Base-by-base conservation (phyloP, 2,329 filamentous ascomycete genomes). In the Parastagonospora nodorum region DNA sequence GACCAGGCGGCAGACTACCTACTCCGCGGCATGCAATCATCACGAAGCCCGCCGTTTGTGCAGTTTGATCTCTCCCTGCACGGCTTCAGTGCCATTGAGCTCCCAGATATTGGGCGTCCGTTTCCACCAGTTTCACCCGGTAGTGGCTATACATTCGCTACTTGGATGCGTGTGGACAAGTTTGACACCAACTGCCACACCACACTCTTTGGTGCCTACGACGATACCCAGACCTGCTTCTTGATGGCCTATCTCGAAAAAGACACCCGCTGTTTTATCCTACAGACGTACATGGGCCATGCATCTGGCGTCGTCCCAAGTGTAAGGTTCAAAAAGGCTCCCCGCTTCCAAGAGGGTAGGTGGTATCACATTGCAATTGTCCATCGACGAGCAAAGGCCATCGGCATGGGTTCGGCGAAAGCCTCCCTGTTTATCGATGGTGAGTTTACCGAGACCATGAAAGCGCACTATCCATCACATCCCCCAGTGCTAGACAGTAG, bases 291-390 rank as follows among this genome's bases (percentile, higher is more conserved):
- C 14, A 89, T 97, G 53, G 90, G 86, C 45, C 92, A 92, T 8
- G 82, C 86, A 45, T 53, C 68, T 27, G 68, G 68, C n/a, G 56
- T 71, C 10, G 85, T 89, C 51, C 93, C 94, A 2, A 97, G 93
- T 73, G 90, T 99, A 40, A 86, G 94, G 48, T 99, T 99, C 80
- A 96, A 94, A 71, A 96, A 94, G 72, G 88, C 88, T 2, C 84
- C 87, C 9, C 78, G 82, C 0, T 97, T 99, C 67, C 79, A 86
- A 61, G 82, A 89, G 56, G 84, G 86, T 47, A 82, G 79, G 62
- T 99, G 94, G 94, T 99, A 99, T 73, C 94, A 99, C 73, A 84
- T 99, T 63, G 90, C 88, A 37, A 77, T 99, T 54, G 90, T 94
- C 19, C 94, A 99, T 74, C 86, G 88, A 42, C 84, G 88, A 72